Conservation (phyloP, 139 green algal genomes). For the Limnomonas spitsbergensis region DNA sequence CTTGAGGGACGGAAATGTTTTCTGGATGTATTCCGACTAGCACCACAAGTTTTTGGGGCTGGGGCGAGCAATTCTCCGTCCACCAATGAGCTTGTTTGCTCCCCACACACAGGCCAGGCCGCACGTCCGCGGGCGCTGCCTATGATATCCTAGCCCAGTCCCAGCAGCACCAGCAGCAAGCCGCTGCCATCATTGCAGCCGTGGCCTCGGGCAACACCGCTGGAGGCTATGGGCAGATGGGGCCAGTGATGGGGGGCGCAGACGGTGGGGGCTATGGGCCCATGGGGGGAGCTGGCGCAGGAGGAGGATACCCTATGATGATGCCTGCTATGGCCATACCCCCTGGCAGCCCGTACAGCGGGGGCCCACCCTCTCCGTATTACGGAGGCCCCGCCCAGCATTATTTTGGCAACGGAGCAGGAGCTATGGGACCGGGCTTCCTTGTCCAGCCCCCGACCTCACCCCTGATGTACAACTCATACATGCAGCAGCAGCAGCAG, state of each 20-base stretch:
- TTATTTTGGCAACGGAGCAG: not conserved
- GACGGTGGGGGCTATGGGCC: not conserved
- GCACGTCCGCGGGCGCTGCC: not conserved
- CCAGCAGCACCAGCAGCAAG: not conserved
- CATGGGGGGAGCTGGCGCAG: not conserved
- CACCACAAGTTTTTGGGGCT: not conserved
- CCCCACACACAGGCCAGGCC: not conserved
- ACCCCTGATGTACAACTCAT: too few relatives aligned
- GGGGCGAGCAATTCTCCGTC: not conserved
- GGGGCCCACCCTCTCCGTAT: not conserved
- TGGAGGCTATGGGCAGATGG: not conserved
- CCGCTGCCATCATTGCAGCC: not conserved
- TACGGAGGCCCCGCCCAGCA: not conserved
- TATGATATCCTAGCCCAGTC: not conserved
- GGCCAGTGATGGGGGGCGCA: not conserved
- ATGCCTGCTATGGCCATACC: not conserved
- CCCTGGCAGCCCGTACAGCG: not conserved
- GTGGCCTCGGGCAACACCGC: not conserved
- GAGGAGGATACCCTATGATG: not conserved
- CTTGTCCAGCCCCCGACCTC: not conserved
- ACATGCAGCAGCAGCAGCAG: not conserved
- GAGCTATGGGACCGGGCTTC: not conserved
- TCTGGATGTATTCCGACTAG: not conserved
- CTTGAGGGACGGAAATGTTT: not conserved
- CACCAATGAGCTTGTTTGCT: not conserved